Base-by-base conservation (phyloP, 768 basidiomycete genomes). In the Leccinellum luteum region DNA sequence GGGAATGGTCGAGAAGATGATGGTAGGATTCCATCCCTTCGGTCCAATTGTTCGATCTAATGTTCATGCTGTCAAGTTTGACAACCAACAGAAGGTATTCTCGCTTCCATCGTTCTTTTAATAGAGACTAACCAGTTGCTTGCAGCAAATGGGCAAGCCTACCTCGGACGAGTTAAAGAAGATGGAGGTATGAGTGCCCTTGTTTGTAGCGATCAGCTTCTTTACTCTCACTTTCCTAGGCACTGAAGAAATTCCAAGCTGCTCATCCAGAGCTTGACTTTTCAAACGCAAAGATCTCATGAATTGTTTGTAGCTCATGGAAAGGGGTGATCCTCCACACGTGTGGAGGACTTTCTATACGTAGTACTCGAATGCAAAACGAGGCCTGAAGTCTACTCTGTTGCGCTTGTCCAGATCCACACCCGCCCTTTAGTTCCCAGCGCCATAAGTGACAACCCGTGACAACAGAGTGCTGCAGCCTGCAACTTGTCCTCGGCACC, bases 1-100 rank as follows among this genome's bases (percentile, higher is more conserved):
- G 63, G 94, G 91, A 2, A 90, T 99, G 91, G 97, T 99, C 4
- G 97, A 99, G 75, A 99, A 99, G 79, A 99, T 99, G 97, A 98
- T 99, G 96, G 96, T 96, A 76, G 64, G 89, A 54, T 63, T 10
- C 48, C 94, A 76, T 64, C 88, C 51, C 60, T 10, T 51, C 17
- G 10, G 15, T 25, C 50, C 41, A 21, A 41, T 49, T 48, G 9
- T 34, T 21, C 43, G 35, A 35, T 58, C 65, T 60, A 44, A 71
- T 32, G 3, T 12, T 51, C 21, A 31, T 48, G 43, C 51, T n/a
- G 38, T 64, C 54, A 62, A 79, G 77, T 79, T 78, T 49, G 76
- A 77, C 59, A 78, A 77, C 54, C 78, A 79, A 53, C 74, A 73
- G 57, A 77, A 75, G 70, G 76, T 78, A 66, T 35, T n/a, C 6